Conservation (phyloP, 805 yeast genomes). For the Pichia exigua region DNA sequence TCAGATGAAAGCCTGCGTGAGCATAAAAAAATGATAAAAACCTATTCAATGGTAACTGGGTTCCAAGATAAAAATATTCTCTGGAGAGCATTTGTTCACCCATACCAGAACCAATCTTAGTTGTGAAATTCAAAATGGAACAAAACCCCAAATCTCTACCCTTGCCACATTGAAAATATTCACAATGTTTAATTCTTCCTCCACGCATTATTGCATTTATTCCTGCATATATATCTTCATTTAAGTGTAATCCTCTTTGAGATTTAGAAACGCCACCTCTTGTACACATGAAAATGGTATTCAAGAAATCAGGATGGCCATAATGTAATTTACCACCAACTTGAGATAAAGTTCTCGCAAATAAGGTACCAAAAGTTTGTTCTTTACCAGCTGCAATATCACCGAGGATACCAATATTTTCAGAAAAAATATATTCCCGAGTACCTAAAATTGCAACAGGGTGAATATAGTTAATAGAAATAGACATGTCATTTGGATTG, state of each 20-base stretch:
- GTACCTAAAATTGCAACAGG: conserved; percentile 85
- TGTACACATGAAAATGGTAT: conserved; percentile 69
- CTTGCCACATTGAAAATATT: conserved; percentile 79
- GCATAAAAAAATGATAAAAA: conserved; percentile 77
- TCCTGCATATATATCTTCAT: conserved; percentile 84
- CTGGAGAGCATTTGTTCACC: conserved; percentile 81
- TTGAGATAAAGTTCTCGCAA: conserved; percentile 74
- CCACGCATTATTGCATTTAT: conserved; percentile 74
- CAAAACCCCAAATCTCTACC: conserved; percentile 83
- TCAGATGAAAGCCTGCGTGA: conserved; percentile 80
- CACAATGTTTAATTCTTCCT: conserved; percentile 79
- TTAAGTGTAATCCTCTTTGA: conserved; percentile 72
- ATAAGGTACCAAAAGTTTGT: conserved; percentile 79
- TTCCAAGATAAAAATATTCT: conserved; percentile 72
- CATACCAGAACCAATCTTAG: conserved; percentile 87
- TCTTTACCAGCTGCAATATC: conserved; percentile 87
- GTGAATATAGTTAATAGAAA: conserved; percentile 18
- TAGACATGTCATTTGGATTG: conserved; percentile 1
- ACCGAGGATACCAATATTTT: conserved; percentile 73
- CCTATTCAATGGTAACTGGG: conserved; percentile 69
- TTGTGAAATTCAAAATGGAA: conserved; percentile 71
- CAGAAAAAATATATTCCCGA: conserved; percentile 76
- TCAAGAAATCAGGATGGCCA: conserved; percentile 82
- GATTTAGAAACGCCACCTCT: conserved; percentile 86
- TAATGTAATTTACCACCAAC: conserved; percentile 79